Base-by-base conservation (phyloP, 495 filamentous ascomycete species). In the Immersiella caudata region DNA sequence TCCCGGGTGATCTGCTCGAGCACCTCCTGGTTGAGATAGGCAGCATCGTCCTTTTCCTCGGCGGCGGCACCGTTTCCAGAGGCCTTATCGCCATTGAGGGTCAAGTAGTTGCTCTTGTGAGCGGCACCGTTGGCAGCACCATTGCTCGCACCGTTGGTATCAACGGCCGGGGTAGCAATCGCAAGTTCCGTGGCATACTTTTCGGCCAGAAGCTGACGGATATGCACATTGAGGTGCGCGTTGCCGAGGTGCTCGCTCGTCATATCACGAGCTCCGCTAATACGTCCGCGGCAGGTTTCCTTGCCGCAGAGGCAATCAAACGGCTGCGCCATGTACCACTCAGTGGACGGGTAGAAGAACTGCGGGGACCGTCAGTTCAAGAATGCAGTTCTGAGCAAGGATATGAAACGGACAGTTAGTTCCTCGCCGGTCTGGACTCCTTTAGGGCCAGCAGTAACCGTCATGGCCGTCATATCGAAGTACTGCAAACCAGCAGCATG, bases 281-380 rank as follows among this genome's bases (percentile, higher is more conserved):
- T 85, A 61, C 69, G 74, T 16, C 84, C 85, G 65, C 77, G 78
- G 72, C 87, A 89, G 49, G 74, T 71, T 0, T 75, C 71, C 24
- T 73, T 79, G 9, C 84, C 83, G 74, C 90, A 93, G 46, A 75
- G 78, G 73, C 90, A 93, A 66, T 86, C 78, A 70, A 93, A 93
- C 20, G 87, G 80, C 78, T 92, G 89, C 52, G 86, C 86, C 90
- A 92, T 92, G 65, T 83, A 71, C 88, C 88, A 93, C 77, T 93
- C 90, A 4, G 89, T 89, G 63, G 85, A 89, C 7, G 90, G 90
- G 73, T 93, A 93, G 79, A 93, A 93, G 82, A 91, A 92, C 64
- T 75, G 62, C 18, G 36, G 25, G n/a, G 24, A 18, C 54, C 56
- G 24, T 29, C 56, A 20, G 12, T 6, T 22, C 18, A 56, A 11